Evolutionary conservation across 1,284 basidiomycete species (phyloP).

Genomic region (Trametes pubescens): DNA sequence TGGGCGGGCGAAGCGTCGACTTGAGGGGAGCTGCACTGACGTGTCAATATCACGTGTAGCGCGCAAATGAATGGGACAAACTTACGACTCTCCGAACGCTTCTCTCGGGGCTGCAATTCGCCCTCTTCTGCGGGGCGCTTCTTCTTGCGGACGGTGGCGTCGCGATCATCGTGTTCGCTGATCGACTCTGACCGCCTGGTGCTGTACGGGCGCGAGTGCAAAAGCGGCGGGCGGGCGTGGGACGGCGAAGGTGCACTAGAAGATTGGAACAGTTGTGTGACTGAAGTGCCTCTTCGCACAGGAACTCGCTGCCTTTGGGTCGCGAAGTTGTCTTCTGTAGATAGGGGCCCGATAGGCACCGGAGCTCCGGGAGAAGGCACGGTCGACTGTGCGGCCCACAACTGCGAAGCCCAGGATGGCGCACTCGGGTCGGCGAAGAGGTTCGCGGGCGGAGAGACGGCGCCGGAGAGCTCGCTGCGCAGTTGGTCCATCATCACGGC

Average conservation of each 20-base stretch:
- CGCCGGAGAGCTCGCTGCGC: slow-evolving; percentile 46
- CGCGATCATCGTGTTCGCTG: slow-evolving; percentile 66
- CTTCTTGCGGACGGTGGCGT: slow-evolving; percentile 74
- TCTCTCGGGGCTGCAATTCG: slow-evolving; percentile 47
- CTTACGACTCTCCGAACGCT: slow-evolving; percentile 42
- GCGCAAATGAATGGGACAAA: slow-evolving; percentile 25
- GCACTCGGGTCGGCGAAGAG: slow-evolving; percentile 51
- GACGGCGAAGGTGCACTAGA: slow-evolving; percentile 69
- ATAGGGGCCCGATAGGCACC: slow-evolving; percentile 35
- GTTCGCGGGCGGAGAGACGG: slow-evolving; percentile 61
- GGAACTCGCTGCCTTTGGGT: slow-evolving; percentile 42
- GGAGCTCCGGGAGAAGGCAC: slow-evolving; percentile 32
- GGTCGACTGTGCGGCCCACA: slow-evolving; percentile 55
- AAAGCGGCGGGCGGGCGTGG: slow-evolving; percentile 50
- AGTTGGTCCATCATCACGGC: slow-evolving; percentile 39
- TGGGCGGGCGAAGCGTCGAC: slow-evolving; percentile 84
- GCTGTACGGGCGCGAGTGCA: slow-evolving; percentile 62
- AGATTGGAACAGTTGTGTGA: slow-evolving; percentile 77
- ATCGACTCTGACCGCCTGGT: slow-evolving; percentile 68
- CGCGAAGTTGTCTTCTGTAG: slow-evolving; percentile 42
- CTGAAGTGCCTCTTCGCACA: slow-evolving; percentile 46
- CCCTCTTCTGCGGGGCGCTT: slow-evolving; percentile 56
- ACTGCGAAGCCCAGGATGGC: slow-evolving; percentile 66
- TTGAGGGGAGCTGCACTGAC: slow-evolving; percentile 59
- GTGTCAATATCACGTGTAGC: slow-evolving; percentile 36